These are phyloP conservation scores for Nakazawaea ambrosiae DNA, from an alignment of 805 yeast genomes.

Conservation along the genomic window DNA sequence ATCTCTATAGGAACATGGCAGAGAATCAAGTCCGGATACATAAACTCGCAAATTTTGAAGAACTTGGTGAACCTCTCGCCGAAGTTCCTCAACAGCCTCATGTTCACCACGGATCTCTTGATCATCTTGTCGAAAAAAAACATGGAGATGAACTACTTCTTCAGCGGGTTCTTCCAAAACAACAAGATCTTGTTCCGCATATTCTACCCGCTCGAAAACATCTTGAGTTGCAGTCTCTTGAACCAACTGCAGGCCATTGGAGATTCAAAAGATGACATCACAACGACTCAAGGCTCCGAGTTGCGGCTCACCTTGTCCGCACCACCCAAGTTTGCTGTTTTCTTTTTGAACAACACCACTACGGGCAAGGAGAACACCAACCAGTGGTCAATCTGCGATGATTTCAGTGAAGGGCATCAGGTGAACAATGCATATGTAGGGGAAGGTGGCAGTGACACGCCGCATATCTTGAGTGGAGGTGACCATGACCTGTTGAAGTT, in stretches of 20 bases:
- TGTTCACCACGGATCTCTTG: conserved; percentile 64
- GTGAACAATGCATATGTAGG: conserved; percentile 59
- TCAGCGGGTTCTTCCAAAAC: conserved; percentile 63
- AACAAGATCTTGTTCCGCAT: conserved; percentile 66
- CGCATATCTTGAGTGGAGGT: conserved; percentile 63
- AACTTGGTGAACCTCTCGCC: conserved; percentile 62
- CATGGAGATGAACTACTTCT: conserved; percentile 69
- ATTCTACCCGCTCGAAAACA: conserved; percentile 60
- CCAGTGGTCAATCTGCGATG: conserved; percentile 79
- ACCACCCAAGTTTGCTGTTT: conserved; percentile 75
- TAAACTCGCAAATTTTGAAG: conserved; percentile 31
- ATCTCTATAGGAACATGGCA: conserved; percentile 80
- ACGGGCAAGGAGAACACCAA: conserved; percentile 40
- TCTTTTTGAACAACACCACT: conserved; percentile 48
- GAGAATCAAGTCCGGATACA: conserved; percentile 59
- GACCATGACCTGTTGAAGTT: conserved; percentile 26
- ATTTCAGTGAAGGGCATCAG: conserved; percentile 78
- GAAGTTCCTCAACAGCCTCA: conserved; percentile 49
- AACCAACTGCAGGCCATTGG: conserved; percentile 33
- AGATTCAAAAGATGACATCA: conserved; percentile 23
- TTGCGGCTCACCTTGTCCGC: conserved; percentile 42
- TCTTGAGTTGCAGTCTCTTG: conserved; percentile 47
- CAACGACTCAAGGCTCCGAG: conserved; percentile 28
- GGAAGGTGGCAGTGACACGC: conserved; percentile 53
- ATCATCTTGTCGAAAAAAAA: conserved; percentile 67